Evolutionary conservation across 805 yeast species (phyloP), one percentile per base, ranked within the genome.

Genomic region (Spathaspora arborariae): DNA sequence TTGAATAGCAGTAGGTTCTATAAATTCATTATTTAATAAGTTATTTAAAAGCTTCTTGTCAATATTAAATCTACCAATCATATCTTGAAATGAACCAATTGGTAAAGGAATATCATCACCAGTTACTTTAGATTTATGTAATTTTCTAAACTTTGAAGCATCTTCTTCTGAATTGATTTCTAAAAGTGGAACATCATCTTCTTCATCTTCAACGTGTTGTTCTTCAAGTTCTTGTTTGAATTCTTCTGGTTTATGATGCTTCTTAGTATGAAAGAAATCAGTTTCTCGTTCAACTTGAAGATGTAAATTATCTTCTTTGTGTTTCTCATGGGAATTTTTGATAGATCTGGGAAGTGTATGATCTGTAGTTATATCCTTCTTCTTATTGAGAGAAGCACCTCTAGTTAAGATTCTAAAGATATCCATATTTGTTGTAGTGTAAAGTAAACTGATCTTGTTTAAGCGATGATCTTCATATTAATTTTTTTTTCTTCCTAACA

Each of bases 41-140:
- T 90, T 91, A 21, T 74, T 65, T 30, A 85, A 65, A 24, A 89
- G 67, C 47, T 66, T 68, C 49, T 71, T 72, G 58, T 85, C 82
- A 27, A 94, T 67, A 38, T 80, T 72, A 65, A 84, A 90, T 46
- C 96, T 74, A 1, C 79, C 64, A 2, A 79, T 75, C 47, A 94
- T 72, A 61, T 92, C 97, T 52, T 84, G 84, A 62, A 94, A 94
- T 1, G 96, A 84, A 1, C 90, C 94, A 47, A 92, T 84, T 1
- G 98, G 97, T 26, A 88, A 68, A n/a, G 97, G 97, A 11, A 86
- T 65, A 64, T 92, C 97, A 38, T 78, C 78, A 36, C 98, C 98
- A 0, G 85, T 72, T 24, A 91, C 82, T 50, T 89, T 90, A 39
- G 84, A 80, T 48, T 75, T 76, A 55, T 82, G 74, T 1, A 76